Evolutionary conservation across 2,329 filamentous ascomycete species (phyloP), one percentile per base, ranked within the genome.

Genomic region (Cadophora sp.): DNA sequence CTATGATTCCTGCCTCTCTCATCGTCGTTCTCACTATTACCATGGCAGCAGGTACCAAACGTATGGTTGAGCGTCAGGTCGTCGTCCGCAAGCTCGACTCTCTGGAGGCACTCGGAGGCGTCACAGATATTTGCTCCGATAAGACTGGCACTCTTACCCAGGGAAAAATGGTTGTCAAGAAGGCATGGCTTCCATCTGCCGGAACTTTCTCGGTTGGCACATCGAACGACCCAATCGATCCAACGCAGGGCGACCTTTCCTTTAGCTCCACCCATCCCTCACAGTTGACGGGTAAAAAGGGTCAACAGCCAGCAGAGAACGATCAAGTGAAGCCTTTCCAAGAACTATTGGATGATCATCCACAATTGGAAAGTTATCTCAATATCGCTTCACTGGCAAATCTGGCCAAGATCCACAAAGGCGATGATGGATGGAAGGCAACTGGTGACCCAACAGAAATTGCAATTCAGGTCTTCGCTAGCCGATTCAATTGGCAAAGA

Each of bases 401-500:
- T 73, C 80, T 92, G 26, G 88, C 89, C 1, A 84, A 84, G 40
- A 85, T 92, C 4, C 85, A 89, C 69, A 81, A 87, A 69, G 79
- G 77, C 16, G 79, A 82, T 22, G 79, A 81, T 2, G 79, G 83
- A 64, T 92, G 89, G 89, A 83, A 86, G 65, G 88, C 86, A 31
- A 85, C 87, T 59, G 90, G 89, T 51, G 89, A 91, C 71, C 88
- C 89, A 0, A 91, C 89, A 0, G 91, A 93, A 73, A 91, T 93
- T 69, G 90, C 91, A 1, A 91, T 93, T 56, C 90, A 92, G 73
- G 91, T 93, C 0, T 92, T 93, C 75, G 89, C 89, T 9, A 87
- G 85, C 51, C 87, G 91, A 14, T 93, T 93, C 76, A 81, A 87
- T 65, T 88, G 87, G 83, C 88, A 89, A 69, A 83, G 86, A 9